A percentile compares a stretch with the other conserved stretches of the same genome.
phyloP scores from a whole-genome alignment of 306 rosid species.

The Cicer arietinum region DNA sequence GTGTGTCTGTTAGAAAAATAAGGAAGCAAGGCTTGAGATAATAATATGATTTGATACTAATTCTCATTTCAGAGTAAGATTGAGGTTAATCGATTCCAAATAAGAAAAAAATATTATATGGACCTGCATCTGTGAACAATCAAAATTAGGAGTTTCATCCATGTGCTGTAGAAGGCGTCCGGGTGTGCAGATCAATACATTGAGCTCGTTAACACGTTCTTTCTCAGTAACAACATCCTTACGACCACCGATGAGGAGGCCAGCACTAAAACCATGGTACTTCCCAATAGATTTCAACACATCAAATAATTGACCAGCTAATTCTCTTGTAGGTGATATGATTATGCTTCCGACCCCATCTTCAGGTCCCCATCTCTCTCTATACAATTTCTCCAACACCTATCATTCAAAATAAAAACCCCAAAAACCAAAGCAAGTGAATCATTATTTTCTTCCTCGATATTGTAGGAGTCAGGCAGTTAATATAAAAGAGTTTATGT shows the following conservation, averaged over 20 bases:
- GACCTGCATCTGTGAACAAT: slow-evolving; percentile 91
- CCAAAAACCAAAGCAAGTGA: not conserved
- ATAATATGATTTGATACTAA: not conserved
- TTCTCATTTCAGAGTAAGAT: slow-evolving; percentile 24
- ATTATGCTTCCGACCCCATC: slow-evolving; percentile 92
- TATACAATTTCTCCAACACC: slow-evolving; percentile 83
- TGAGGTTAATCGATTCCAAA: not conserved
- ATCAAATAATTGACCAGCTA: slow-evolving; percentile 80
- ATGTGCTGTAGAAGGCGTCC: slow-evolving; percentile 95
- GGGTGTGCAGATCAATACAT: slow-evolving; percentile 89
- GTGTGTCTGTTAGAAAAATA: not conserved
- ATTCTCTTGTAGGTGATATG: slow-evolving; percentile 88
- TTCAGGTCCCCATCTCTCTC: slow-evolving; percentile 81
- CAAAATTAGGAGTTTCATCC: slow-evolving; percentile 95
- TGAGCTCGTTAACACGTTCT: slow-evolving; percentile 70
- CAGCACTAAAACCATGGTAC: slow-evolving; percentile 86
- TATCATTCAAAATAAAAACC: slow-evolving; percentile 47
- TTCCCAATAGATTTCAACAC: slow-evolving; percentile 73
- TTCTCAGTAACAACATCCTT: slow-evolving; percentile 77
- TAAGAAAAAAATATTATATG: slow-evolving; percentile 11
- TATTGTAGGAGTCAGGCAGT: not conserved
- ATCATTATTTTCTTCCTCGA: not conserved
- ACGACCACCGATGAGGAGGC: slow-evolving; percentile 93
- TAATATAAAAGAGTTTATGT: too few relatives aligned
- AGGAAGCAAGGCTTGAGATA: not conserved